Evolutionary conservation across 2,329 filamentous ascomycete species (phyloP), one percentile per base, ranked within the genome.

Genomic region (Aspergillus pseudotamarii): DNA sequence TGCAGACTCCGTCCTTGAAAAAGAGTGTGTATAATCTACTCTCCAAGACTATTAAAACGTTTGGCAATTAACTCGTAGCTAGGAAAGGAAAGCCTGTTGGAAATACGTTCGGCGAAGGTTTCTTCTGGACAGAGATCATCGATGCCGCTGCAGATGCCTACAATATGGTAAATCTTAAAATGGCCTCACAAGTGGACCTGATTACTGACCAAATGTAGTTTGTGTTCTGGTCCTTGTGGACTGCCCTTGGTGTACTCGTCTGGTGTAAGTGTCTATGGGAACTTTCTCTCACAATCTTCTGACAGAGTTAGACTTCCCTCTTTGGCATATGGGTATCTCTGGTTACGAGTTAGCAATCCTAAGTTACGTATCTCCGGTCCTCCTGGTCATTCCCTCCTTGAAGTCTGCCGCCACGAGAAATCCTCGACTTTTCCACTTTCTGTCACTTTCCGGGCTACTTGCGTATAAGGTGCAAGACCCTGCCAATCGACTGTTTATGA

Each of bases 311-410:
- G 91, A 96, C 79, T 99, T 99, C 76, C 95, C 95, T 16, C 86
- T 99, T 12, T 99, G 95, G 95, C 89, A 97, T 77, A 99, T 99
- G 95, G 95, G 95, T 32, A 96, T 99, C 64, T 98, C 94, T 4
- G 95, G 95, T 66, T 99, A 95, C 75, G 95, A 99, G 80, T 90
- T 89, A 50, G 84, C 96, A 68, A 89, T 99, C 73, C 90, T 98
- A 88, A 87, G 86, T 57, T 94, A 92, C 4, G 78, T 94, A 58
- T 91, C 94, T 5, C 95, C 95, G 0, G 83, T 94, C 45, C 78
- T 98, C 23, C 87, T 99, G 50, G 88, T 85, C 26, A 89, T 93
- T 66, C 85, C 84, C 54, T 82, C 89, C 1, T 64, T 97, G 21
- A 90, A 93, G 64, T 86, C 85, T 45, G 76, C 92, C 19, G 84